Conservation (phyloP, 2,329 filamentous ascomycete genomes). For the Talaromyces sp. region DNA sequence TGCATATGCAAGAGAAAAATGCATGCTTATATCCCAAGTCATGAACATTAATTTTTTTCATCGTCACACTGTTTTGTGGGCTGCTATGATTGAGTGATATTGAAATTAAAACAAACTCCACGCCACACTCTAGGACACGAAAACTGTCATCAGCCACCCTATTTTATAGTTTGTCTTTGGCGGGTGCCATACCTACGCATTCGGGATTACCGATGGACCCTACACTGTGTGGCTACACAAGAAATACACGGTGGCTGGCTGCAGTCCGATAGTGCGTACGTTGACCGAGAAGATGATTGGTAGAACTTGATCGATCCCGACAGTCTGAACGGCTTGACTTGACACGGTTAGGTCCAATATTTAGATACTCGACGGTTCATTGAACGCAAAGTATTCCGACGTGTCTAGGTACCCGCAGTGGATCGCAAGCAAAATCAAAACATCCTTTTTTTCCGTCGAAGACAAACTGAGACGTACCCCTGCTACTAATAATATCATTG, state of each 20-base stretch:
- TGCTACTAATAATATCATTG: no score
- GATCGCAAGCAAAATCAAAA: neutral
- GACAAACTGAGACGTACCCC: no score
- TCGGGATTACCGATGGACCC: neutral
- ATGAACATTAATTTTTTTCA: neutral
- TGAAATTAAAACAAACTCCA: neutral
- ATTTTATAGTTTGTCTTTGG: neutral
- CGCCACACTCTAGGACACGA: neutral
- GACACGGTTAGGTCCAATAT: neutral
- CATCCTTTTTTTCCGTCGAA: no score
- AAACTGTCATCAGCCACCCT: no score
- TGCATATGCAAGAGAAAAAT: neutral
- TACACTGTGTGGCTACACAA: neutral
- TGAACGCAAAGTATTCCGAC: neutral
- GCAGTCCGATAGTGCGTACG: neutral
- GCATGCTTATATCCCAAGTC: neutral
- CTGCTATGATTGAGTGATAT: neutral
- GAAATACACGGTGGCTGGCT: neutral
- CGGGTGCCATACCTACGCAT: neutral
- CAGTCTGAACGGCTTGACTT: neutral
- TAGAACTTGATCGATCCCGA: neutral
- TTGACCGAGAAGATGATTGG: neutral
- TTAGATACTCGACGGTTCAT: neutral
- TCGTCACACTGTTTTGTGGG: neutral
- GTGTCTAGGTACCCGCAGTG: neutral